These are phyloP conservation scores for Annulohypoxylon nitens DNA, from an alignment of 495 filamentous ascomycete species.

Conservation along the genomic window DNA sequence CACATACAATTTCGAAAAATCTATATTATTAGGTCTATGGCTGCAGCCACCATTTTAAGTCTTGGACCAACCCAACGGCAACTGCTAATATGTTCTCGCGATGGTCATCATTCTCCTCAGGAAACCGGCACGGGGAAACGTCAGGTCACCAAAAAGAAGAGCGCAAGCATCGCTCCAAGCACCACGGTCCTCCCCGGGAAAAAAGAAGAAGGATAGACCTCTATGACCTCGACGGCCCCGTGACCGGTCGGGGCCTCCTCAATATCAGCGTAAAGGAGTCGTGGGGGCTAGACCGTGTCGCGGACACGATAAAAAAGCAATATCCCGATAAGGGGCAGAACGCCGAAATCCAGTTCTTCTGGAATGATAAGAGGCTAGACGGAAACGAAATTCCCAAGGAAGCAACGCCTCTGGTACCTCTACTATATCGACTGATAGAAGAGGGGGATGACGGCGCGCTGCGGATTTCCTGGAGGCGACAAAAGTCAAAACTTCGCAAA, in stretches of 20 bases:
- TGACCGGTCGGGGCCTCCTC: conserved; percentile 16
- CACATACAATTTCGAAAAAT: conserved; percentile 29
- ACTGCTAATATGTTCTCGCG: conserved; percentile 35
- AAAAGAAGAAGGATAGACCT: conserved; percentile 40
- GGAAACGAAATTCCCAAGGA: conserved; percentile 28
- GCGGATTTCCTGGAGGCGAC: conserved; percentile 21
- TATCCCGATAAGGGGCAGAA: conserved; percentile 24
- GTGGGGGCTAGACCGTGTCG: conserved; percentile 12
- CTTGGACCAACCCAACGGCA: conserved; percentile 11
- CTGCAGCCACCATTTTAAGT: background rate
- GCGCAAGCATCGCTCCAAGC: conserved; percentile 12
- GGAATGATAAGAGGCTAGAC: conserved; percentile 14
- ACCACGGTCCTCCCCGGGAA: conserved; percentile 24
- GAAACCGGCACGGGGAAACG: conserved; percentile 16
- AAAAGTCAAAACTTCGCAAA: conserved; percentile 23
- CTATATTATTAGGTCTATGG: conserved; percentile 35
- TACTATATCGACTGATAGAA: conserved; percentile 33
- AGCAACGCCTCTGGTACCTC: background rate
- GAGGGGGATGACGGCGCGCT: conserved; percentile 33
- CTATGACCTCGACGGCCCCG: conserved; percentile 29
- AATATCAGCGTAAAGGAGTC: conserved; percentile 22
- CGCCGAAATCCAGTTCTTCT: conserved; percentile 38
- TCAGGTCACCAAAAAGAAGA: conserved; percentile 27
- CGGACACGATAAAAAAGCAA: conserved; percentile 17
- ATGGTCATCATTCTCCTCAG: conserved; percentile 24